Conservation (phyloP, 2,329 filamentous ascomycete species). For the Byssothecium circinans region DNA sequence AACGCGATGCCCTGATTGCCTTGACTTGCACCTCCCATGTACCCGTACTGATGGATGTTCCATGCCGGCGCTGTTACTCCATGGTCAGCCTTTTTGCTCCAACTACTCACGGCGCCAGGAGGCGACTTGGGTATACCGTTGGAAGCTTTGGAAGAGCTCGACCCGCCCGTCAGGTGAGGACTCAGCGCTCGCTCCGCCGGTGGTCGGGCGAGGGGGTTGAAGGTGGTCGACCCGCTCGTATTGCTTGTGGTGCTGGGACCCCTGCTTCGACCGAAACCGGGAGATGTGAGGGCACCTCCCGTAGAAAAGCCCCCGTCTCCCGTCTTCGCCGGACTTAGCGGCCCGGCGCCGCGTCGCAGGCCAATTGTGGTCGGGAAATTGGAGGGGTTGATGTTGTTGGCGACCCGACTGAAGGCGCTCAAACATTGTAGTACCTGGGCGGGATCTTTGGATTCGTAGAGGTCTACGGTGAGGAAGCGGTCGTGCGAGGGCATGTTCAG, state of each 20-base stretch:
- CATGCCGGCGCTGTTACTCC: constrained; percentile 82
- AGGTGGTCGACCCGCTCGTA: constrained; percentile 47
- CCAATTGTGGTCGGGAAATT: constrained; percentile 78
- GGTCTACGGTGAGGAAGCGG: constrained; percentile 93
- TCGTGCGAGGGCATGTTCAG: constrained; percentile 90
- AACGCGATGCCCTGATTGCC: constrained; percentile 93
- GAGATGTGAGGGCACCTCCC: constrained; percentile 28
- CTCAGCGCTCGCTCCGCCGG: constrained; percentile 44
- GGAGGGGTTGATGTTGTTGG: constrained; percentile 71
- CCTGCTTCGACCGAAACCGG: constrained; percentile 36
- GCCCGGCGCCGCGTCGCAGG: constrained; percentile 61
- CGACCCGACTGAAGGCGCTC: constrained; percentile 85
- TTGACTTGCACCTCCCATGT: constrained; percentile 96
- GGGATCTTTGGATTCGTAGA: constrained; percentile 94
- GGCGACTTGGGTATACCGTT: constrained; percentile 51
- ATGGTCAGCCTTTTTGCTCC: constrained; percentile 86
- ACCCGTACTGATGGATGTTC: constrained; percentile 97
- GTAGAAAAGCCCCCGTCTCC: constrained; percentile 25
- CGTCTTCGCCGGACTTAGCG: constrained; percentile 39
- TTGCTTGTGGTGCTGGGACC: constrained; percentile 52
- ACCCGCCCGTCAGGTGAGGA: constrained; percentile 52
- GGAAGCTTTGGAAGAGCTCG: constrained; percentile 58
- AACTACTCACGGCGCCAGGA: constrained; percentile 71
- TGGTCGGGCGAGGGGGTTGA: constrained; percentile 47
- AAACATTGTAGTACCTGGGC: constrained; percentile 94